Conservation (phyloP, 2,329 filamentous ascomycete species). For the Malbranchea cinnamomea region DNA sequence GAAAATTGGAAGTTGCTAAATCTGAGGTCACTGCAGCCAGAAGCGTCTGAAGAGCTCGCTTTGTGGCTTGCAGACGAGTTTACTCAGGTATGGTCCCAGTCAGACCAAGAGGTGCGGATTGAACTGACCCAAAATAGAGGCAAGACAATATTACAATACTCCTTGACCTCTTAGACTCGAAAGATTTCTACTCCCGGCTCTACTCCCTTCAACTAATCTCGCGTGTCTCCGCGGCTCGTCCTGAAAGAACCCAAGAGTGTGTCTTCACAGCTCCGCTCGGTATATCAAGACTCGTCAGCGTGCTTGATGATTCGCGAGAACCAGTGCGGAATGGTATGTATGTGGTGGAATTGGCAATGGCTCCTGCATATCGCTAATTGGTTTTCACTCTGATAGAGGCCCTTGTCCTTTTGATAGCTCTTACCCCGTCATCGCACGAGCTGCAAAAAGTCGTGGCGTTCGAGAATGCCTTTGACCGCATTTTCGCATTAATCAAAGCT, state of each 20-base stretch:
- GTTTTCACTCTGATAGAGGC: constrained; percentile 40
- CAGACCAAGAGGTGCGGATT: constrained; percentile 3
- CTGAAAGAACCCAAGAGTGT: constrained; percentile 87
- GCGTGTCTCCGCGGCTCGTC: constrained; percentile 69
- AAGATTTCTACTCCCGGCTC: constrained; percentile 78
- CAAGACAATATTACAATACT: constrained; percentile 93
- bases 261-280: constrained; percentile 79
- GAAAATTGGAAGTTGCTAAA: constrained; percentile 12
- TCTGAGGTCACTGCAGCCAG: constrained; percentile 43
- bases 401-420: constrained; percentile 68
- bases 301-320: constrained; percentile 73
- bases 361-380: constrained; percentile 8
- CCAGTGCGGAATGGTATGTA: constrained; percentile 58
- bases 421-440: constrained; percentile 75
- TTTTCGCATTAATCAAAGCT: constrained; percentile 65
- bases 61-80: constrained; percentile 97
- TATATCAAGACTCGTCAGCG: constrained; percentile 68
- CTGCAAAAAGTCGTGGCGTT: constrained; percentile 93
- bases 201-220: constrained; percentile 83
- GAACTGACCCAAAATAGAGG: constrained; percentile 40
- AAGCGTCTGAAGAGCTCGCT: constrained; percentile 90
- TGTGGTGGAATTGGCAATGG: neutral
- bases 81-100: constrained; percentile 50
- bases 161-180: constrained; percentile 72
- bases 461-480: constrained; percentile 77